Percentiles rank a stretch among this genome's conserved stretches.
Evolutionary conservation across 2,329 filamentous ascomycete species (phyloP).

Genomic region (Cladosporium sp.): DNA sequence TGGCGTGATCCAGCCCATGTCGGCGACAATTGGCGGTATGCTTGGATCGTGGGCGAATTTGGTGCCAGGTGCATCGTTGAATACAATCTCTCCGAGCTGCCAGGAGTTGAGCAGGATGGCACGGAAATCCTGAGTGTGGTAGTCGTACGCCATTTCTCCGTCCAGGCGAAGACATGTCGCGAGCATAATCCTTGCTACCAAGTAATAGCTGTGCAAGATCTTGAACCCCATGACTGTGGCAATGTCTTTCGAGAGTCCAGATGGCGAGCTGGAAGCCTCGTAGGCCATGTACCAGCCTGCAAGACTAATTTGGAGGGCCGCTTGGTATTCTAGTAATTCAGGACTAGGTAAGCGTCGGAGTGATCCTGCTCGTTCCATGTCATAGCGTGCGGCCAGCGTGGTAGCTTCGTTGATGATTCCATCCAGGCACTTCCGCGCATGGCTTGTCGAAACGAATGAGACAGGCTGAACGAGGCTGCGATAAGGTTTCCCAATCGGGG

Average conservation of each 20-base stretch:
- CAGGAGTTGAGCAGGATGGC: conserved; percentile 14
- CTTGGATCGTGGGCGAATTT: conserved; percentile 7
- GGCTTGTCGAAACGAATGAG: conserved; percentile 8
- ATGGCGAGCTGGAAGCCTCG: conserved; percentile 3
- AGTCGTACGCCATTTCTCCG: conserved; percentile 16
- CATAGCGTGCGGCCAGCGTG: conserved; percentile 1
- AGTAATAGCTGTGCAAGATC: conserved; percentile 17
- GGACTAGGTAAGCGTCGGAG: neutral
- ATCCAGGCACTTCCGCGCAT: conserved; percentile 13
- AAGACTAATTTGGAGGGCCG: neutral
- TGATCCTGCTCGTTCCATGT: neutral
- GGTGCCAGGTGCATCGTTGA: conserved; percentile 7
- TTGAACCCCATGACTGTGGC: conserved; percentile 14
- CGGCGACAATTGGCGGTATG: conserved; percentile 6
- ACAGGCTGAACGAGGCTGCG: conserved; percentile 6
- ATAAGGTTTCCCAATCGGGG: neutral
- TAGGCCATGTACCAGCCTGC: conserved; percentile 8
- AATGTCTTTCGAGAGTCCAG: conserved; percentile 2
- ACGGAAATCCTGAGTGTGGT: conserved; percentile 8
- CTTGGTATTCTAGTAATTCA: neutral
- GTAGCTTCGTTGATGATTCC: neutral
- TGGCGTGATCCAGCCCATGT: conserved; percentile 22
- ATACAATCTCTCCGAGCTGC: conserved; percentile 14
- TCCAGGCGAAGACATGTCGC: conserved; percentile 14
- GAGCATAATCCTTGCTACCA: conserved; percentile 11